Base-by-base conservation (phyloP, 495 filamentous ascomycete species). In the Aspergillus homomorphus region DNA sequence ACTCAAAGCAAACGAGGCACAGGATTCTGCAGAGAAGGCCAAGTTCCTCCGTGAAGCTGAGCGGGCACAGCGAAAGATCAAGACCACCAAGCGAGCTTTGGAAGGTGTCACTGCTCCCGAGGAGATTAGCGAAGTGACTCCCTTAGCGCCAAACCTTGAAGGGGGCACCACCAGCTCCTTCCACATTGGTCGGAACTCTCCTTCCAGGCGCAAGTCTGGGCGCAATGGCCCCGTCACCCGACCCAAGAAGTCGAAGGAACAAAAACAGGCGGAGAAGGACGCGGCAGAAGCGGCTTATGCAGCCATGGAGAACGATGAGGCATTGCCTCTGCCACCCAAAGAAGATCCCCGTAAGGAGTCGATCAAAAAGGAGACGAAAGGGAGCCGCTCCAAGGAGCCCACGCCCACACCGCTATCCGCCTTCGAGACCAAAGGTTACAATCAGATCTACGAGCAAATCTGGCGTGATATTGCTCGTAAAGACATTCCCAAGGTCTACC, bases 381-480 rank as follows among this genome's bases (percentile, higher is more conserved):
- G 81, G 46, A 62, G 60, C 15, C 69, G 69, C 22, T 77, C 82
- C 33, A 88, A 86, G 67, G 89, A 92, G 61, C 77, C 83, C 59
- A 83, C 83, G 1, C 86, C 83, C 8, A 66, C 69, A 19, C 76
- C 78, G 1, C 57, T 71, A 10, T 70, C 77, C 26, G 74, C 84
- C 15, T 94, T 89, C 74, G 88, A 87, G 60, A 92, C 91, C 33
- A 96, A 97, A 69, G 89, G 89, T 21, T 98, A 94, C 76, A 90
- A 92, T 63, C 92, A 96, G 73, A 94, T 99, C 41, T 97, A 96
- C 73, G 94, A 96, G 66, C 92, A 97, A 74, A 99, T 99, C 62
- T 96, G 91, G 90, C 88, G 91, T 24, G 94, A 99, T 66, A 87
- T 98, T 51, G 90, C 92, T 5, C 84, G 87, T 48, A 97, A 96